phyloP scores from a whole-genome alignment of 495 filamentous ascomycete species.

The Cryomyces minteri region DNA sequence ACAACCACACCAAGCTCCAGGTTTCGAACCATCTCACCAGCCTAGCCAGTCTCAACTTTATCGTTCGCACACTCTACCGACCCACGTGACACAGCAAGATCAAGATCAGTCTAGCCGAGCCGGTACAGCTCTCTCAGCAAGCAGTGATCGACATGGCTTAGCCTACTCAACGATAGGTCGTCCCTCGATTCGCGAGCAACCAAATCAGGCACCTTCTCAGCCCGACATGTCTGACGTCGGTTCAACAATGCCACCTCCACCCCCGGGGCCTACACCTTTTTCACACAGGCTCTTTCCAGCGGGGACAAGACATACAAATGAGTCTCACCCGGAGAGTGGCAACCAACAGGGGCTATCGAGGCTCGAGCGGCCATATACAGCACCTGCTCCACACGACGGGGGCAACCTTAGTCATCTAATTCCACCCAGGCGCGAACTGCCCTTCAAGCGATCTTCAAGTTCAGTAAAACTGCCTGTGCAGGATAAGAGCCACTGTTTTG shows the following conservation, averaged over 20 bases:
- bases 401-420: conserved; percentile 4
- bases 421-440: conserved; percentile 20
- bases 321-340: not conserved
- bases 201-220: not conserved
- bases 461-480: conserved; percentile 2
- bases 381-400: not conserved
- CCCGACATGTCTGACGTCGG: not conserved
- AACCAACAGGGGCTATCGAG: conserved; percentile 1
- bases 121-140: no score
- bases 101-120: no score
- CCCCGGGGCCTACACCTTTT: no score
- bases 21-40: no score
- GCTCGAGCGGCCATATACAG: conserved; percentile 3
- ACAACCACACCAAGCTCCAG: no score
- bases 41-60: no score
- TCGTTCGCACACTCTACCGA: no score
- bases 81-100: no score
- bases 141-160: no score
- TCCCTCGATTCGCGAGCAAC: not conserved
- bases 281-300: not conserved
- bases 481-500: not conserved
- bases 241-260: not conserved
- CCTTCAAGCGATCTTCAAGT: conserved; percentile 14
- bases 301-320: not conserved
- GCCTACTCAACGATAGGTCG: no score